Percentiles rank a stretch among this genome's conserved stretches.
Conservation (phyloP, 306 rosid genomes). For the Casuarina equisetifolia region DNA sequence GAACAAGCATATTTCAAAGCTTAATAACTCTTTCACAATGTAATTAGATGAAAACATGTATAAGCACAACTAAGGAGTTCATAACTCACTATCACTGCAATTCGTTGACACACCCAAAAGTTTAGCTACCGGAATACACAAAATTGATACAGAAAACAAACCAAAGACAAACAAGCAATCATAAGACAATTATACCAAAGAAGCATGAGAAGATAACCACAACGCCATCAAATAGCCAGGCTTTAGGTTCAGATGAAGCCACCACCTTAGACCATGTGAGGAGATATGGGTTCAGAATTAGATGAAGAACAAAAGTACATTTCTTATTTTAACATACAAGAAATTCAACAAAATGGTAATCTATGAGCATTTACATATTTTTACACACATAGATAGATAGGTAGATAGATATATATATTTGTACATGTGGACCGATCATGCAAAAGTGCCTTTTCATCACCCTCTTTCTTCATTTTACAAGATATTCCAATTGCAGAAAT, state of each 20-base stretch:
- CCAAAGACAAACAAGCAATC: background rate
- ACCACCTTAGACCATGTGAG: background rate
- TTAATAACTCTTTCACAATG: conserved; percentile 8
- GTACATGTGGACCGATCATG: background rate
- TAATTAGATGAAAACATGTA: background rate
- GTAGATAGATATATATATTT: background rate
- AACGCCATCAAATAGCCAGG: background rate
- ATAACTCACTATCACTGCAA: background rate
- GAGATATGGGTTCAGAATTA: background rate
- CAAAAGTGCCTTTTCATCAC: background rate
- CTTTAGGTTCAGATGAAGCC: background rate
- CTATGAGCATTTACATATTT: no score
- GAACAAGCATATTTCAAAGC: conserved; percentile 26
- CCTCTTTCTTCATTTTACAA: background rate
- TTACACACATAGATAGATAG: no score
- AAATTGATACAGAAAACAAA: background rate
- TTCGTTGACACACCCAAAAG: background rate
- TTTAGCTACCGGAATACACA: background rate
- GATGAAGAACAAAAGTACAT: background rate
- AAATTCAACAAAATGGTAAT: no score
- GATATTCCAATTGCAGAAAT: background rate
- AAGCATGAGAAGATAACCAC: background rate
- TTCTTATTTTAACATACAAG: background rate
- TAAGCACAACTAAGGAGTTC: background rate
- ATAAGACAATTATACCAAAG: background rate